Conservation (phyloP, 257 asterid genomes). For the Jasminum sambac region DNA sequence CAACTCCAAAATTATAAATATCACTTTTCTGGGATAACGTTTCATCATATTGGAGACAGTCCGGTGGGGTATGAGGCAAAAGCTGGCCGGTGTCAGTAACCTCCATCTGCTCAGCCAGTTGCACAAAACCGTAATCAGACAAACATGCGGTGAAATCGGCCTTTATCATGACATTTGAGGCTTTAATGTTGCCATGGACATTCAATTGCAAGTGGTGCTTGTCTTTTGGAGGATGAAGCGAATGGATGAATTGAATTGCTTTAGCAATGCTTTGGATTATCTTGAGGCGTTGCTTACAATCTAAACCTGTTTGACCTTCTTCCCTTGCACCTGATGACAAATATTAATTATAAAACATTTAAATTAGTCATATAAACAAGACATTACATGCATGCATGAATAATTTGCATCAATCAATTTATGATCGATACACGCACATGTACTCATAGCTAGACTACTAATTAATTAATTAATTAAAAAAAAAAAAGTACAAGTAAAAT, state of each 20-base stretch:
- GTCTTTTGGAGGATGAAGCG: slow-evolving; percentile 37
- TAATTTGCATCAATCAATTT: too few species aligned
- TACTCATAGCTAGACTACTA: too few species aligned
- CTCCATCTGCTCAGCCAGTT: slow-evolving; percentile 39
- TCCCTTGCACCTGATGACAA: slow-evolving; percentile 53
- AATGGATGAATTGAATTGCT: slow-evolving; percentile 52
- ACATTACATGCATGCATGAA: too few species aligned
- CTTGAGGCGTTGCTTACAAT: slow-evolving; percentile 47
- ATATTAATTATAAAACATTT: neutral
- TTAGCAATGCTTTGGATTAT: slow-evolving; percentile 39
- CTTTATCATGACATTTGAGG: slow-evolving; percentile 54
- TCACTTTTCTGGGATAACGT: slow-evolving; percentile 36
- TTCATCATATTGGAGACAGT: slow-evolving; percentile 12
- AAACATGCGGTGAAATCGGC: slow-evolving; percentile 49
- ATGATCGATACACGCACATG: too few species aligned
- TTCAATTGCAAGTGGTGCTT: slow-evolving; percentile 38
- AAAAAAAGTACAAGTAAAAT: too few species aligned
- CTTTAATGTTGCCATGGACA: slow-evolving; percentile 58
- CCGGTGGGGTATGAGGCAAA: neutral
- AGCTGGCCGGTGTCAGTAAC: slow-evolving; percentile 33
- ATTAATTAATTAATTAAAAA: too few species aligned
- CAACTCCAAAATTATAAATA: slow-evolving; percentile 51
- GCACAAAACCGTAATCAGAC: slow-evolving; percentile 50
- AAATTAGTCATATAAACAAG: neutral
- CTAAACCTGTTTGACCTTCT: slow-evolving; percentile 47